Conservation (phyloP, 257 asterid species). For the Solanum chiquidenum region DNA sequence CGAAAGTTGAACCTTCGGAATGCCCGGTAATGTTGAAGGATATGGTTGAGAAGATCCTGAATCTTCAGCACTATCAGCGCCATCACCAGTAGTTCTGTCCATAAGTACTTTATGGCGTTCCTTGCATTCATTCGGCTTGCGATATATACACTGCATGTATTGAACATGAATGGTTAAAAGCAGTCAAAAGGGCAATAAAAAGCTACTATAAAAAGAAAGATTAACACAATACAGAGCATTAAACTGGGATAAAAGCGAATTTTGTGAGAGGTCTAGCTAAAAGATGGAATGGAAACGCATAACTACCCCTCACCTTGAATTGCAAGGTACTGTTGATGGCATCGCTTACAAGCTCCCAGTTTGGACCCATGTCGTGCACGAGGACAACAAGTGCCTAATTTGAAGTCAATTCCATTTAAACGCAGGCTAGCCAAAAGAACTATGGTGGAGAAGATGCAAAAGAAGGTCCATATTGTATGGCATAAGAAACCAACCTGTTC, state of each 20-base stretch:
- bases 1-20: conserved; percentile 60
- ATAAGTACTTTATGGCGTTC: conserved; percentile 77
- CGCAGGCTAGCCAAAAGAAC: not conserved
- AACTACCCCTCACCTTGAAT: conserved; percentile 58
- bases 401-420: not conserved
- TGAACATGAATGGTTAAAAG: not conserved
- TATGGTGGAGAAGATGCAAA: not conserved
- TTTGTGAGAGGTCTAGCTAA: not conserved
- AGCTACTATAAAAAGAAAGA: not conserved
- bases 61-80: conserved; percentile 94
- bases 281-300: not conserved
- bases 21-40: conserved; percentile 88
- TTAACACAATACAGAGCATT: not conserved
- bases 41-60: conserved; percentile 96
- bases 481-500: conserved; percentile 55
- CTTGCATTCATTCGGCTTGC: conserved; percentile 92
- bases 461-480: not conserved
- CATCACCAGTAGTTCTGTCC: conserved; percentile 78
- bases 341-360: conserved; percentile 98
- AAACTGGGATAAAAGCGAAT: not conserved
- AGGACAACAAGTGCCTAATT: conserved; percentile 92
- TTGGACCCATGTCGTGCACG: conserved; percentile 94
- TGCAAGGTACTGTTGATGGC: conserved; percentile 84
- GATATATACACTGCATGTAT: conserved; percentile 56
- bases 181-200: not conserved